Conservation (phyloP, 176 grass and related monocot species). For the Eleusine coracana region DNA sequence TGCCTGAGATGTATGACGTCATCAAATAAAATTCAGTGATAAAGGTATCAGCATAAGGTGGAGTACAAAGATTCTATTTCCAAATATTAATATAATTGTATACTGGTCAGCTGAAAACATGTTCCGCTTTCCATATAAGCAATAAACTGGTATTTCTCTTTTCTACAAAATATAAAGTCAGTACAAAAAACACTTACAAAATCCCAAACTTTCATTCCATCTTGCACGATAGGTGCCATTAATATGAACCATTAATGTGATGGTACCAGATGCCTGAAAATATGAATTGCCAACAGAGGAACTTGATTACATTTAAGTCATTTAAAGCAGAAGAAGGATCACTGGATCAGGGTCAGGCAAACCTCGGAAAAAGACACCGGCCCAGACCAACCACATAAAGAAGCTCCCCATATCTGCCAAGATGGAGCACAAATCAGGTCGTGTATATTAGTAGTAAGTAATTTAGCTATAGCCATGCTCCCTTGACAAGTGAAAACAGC, state of each 20-base stretch:
- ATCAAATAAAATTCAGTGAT: slow-evolving; percentile 18
- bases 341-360: slow-evolving; percentile 1
- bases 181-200: slow-evolving; percentile 65
- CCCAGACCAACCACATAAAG: slow-evolving; percentile 81
- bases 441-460: slow-evolving; percentile 25
- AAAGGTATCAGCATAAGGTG: slow-evolving; percentile 34
- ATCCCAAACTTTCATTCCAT: slow-evolving; percentile 85
- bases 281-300: neutral
- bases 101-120: slow-evolving; percentile 8
- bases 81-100: neutral
- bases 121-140: neutral
- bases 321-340: slow-evolving; percentile 3
- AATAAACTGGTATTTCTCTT: neutral
- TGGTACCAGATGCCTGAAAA: slow-evolving; percentile 64
- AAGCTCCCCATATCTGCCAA: slow-evolving; percentile 84
- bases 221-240: slow-evolving; percentile 86
- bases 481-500: slow-evolving; percentile 38
- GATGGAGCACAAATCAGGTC: slow-evolving; percentile 29
- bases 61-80: neutral
- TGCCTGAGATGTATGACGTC: slow-evolving; percentile 59
- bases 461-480: slow-evolving; percentile 34
- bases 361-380: slow-evolving; percentile 90
- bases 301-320: slow-evolving; percentile 21
- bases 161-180: neutral
- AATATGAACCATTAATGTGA: slow-evolving; percentile 70